Base-by-base conservation (phyloP, 1,284 basidiomycete species). In the Irpex sp. region DNA sequence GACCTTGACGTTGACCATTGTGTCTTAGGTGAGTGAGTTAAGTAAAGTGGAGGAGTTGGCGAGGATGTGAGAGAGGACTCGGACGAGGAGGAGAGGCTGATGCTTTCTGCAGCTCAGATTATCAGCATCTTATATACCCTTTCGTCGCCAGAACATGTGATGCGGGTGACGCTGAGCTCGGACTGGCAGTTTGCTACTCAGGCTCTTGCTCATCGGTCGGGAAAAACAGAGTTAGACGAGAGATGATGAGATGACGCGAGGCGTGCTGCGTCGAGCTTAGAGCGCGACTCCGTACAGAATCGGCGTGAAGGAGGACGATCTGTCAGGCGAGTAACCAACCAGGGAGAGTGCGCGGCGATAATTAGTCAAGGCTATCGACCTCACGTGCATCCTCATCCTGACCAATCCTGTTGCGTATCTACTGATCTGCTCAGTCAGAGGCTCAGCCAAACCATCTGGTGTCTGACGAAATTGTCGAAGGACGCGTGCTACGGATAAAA, bases 1-100 rank as follows among this genome's bases (percentile, higher is more conserved):
- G 68, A 87, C 84, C 75, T 85, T 80, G 76, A 86, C 69, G 21
- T 65, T 71, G n/a, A 59, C 58, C 62, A 63, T 62, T 9, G 54
- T 65, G 39, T 43, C 17, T 59, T 5, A 19, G 31, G 53, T 17
- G 51, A 57, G 39, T 19, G 36, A 57, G n/a, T 46, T 31, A 3
- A 31, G 5, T 31, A 3, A 31, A 31, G 31, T 43, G 19, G 36
- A 54, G 60, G 9, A 26, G 50, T 53, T n/a, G 50, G 4, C 1
- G 43, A 13, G 43, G 43, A 13, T 17, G 49, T 15, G 17, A 50
- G 49, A n/a, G 49, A 21, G 13, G 49, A 50, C 6, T 3, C 1
- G 15, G 47, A 17, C 11, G 49, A 50, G 49, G 17, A 21, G 49
- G 19, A 50, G 49, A 11, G 8, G 49, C 8, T 50, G 49, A 50